These are phyloP conservation scores for Sporothrix variecibatus DNA, from an alignment of 2,329 filamentous ascomycete genomes.

Conservation along the genomic window DNA sequence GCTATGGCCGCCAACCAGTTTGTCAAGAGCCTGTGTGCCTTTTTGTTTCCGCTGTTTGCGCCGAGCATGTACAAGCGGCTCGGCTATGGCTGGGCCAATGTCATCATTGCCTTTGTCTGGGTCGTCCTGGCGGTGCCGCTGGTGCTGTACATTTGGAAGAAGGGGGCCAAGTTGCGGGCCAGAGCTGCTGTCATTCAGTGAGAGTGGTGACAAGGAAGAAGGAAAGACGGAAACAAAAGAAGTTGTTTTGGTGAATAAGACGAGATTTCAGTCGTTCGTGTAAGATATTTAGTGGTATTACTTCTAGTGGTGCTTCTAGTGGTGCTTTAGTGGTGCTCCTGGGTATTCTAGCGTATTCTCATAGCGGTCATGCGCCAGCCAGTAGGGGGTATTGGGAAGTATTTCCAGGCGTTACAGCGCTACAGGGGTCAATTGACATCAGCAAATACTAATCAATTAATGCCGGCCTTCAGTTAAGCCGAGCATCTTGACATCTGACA, in stretches of 20 bases:
- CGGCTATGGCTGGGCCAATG: neutral
- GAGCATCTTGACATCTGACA: neutral
- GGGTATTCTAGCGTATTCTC: neutral
- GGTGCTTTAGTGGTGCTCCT: neutral
- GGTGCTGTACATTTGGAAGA: neutral
- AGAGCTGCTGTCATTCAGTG: neutral
- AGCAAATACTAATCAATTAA: neutral
- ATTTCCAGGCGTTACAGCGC: neutral
- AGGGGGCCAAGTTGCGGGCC: neutral
- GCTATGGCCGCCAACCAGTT: constrained; percentile 52
- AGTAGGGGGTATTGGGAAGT: neutral
- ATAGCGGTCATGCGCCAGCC: neutral
- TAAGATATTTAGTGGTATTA: neutral
- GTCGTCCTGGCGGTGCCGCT: neutral
- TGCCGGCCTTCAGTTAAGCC: neutral
- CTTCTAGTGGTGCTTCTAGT: too few species aligned
- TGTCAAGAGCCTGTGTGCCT: constrained; percentile 47
- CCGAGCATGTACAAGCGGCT: constrained; percentile 43
- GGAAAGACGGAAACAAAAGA: neutral
- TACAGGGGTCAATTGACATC: neutral
- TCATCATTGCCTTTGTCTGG: neutral
- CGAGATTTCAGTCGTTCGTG: neutral
- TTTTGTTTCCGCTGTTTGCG: constrained; percentile 53
- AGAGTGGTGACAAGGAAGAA: neutral
- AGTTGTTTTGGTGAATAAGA: too few species aligned